Evolutionary conservation across 192 early-diverging fungal genomes (phyloP), one percentile per base, ranked within the genome.

Genomic region (Thamnidium elegans): DNA sequence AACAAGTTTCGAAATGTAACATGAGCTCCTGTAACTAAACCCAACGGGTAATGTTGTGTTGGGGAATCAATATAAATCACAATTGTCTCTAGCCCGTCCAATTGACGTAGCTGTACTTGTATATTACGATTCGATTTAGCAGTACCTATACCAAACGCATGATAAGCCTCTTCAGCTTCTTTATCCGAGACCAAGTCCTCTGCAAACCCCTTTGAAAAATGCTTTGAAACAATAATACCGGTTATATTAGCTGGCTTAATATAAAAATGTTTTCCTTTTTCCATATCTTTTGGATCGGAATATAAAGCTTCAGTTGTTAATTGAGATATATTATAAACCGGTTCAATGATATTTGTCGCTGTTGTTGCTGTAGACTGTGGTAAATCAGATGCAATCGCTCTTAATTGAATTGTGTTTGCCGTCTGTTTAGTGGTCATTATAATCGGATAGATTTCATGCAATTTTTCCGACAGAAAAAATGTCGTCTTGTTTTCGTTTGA

Each of bases 31-130:
- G 63, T 42, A 3, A 71, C 8, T 19, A 71, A 21, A 14, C 70
- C 64, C 3, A 53, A 21, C 23, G 70, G 51, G 46, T 64, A 64
- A 0, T 10, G 32, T 20, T 42, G 23, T 43, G 19, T 32, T 7
- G 14, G 19, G 2, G 59, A 50, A 53, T 66, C 51, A n/a, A 65
- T 32, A 32, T 71, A 71, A 10, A 71, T 20, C 39, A 65, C 70
- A 7, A 66, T 26, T 0, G 47, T 62, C n/a, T 60, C 42, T 17
- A 56, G 45, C 0, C 55, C 32, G 30, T 66, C 42, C 7, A 55
- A 19, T n/a, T 55, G 58, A 8, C 70, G 26, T 14, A 71, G 11
- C 17, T 48, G 52, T 3, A 71, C 14, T 52, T 56, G 65, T 2
- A 71, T 43, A 20, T 36, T 55, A 8, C 69, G 69, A 5, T 51